Percentiles rank a stretch among this genome's conserved stretches.
phyloP scores from a whole-genome alignment of 148 eudicot species.

The Chenopodium formosanum region DNA sequence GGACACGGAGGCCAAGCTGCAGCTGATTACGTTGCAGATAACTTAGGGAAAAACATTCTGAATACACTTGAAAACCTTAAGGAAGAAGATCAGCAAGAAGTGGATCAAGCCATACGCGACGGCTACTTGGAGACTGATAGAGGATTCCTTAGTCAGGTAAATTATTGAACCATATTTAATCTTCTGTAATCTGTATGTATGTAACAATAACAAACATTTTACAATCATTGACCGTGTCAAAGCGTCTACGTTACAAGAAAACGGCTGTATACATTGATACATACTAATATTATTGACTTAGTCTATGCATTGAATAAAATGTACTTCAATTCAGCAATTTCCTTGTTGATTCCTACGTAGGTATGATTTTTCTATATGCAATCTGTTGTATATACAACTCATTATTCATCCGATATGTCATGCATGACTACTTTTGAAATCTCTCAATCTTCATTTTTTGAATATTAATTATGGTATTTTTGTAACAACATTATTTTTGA shows the following conservation, averaged over 20 bases:
- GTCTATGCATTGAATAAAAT: background rate
- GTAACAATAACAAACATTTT: too few species aligned
- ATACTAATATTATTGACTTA: background rate
- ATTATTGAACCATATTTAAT: background rate
- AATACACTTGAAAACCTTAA: conserved; percentile 15
- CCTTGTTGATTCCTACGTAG: background rate
- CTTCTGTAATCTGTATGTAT: background rate
- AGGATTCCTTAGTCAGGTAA: conserved; percentile 52
- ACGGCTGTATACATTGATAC: background rate
- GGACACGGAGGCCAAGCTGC: conserved; percentile 77
- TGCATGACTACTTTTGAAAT: background rate
- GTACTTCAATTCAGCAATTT: background rate
- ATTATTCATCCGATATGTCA: background rate
- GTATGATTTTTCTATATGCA: background rate
- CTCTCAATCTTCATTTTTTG: background rate
- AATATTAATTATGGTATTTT: background rate
- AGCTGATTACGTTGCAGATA: conserved; percentile 51
- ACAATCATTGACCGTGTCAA: background rate
- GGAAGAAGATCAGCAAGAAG: conserved; percentile 13
- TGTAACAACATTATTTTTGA: too few species aligned
- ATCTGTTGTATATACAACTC: background rate
- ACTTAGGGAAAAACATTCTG: conserved; percentile 49
- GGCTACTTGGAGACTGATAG: conserved; percentile 51
- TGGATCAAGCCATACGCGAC: conserved; percentile 41
- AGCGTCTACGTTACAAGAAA: background rate